These are phyloP conservation scores for Xylaria sp. DNA, from an alignment of 2,329 filamentous ascomycete genomes.

Conservation along the genomic window DNA sequence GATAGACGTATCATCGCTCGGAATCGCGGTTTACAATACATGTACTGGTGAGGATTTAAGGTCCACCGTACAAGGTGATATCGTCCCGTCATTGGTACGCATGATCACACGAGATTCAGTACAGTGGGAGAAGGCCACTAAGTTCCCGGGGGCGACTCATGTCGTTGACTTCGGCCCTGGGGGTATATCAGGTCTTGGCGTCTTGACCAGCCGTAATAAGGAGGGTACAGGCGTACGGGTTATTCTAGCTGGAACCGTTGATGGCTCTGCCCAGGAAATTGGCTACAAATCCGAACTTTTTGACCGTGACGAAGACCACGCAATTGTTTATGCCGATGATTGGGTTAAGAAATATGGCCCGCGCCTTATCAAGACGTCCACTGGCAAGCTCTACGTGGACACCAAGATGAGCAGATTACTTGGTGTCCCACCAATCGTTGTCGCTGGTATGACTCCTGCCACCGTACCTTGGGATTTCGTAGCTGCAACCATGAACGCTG, in stretches of 20 bases:
- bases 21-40: conserved; percentile 89
- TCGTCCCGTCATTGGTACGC: conserved; percentile 86
- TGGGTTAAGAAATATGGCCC: conserved; percentile 99
- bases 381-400: conserved; percentile 90
- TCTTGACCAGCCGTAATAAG: conserved; percentile 98
- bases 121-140: conserved; percentile 94
- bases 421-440: conserved; percentile 86
- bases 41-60: conserved; percentile 88
- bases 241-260: conserved; percentile 92
- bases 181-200: conserved; percentile 94
- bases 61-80: conserved; percentile 74
- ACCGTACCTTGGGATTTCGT: conserved; percentile 94
- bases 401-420: conserved; percentile 94
- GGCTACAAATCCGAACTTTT: conserved; percentile 99
- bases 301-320: conserved; percentile 93
- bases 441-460: conserved; percentile 92
- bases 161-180: conserved; percentile 97
- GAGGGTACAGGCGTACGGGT: conserved; percentile 97
- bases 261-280: conserved; percentile 88
- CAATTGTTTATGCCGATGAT: conserved; percentile 93
- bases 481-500: conserved; percentile 90
- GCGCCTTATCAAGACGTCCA: conserved; percentile 88
- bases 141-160: conserved; percentile 90
- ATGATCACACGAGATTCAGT: conserved; percentile 96
- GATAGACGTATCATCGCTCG: conserved; percentile 78